These are phyloP conservation scores for Cutaneotrichosporon sp. DNA, from an alignment of 1,284 basidiomycete species.

Conservation along the genomic window DNA sequence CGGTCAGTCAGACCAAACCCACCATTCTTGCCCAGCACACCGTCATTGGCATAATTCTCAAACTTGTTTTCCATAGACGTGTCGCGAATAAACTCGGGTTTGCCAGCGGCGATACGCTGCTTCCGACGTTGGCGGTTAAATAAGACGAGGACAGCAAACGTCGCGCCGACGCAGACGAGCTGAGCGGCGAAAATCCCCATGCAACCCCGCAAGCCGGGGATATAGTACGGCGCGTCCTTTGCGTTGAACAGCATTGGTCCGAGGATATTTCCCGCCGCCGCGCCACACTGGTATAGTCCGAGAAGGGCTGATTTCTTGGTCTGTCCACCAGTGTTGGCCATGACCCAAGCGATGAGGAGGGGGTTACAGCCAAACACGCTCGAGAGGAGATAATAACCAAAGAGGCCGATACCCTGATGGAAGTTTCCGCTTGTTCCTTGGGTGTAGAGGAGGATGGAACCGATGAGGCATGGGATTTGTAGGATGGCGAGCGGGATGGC, in stretches of 20 bases:
- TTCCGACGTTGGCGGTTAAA: constrained; percentile 36
- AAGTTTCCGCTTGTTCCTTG: constrained; percentile 17
- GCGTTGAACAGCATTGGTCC: constrained; percentile 47
- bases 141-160: constrained; percentile 19
- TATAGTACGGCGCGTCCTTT: constrained; percentile 37
- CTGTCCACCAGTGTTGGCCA: constrained; percentile 52
- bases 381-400: constrained; percentile 53
- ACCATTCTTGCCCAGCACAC: constrained; percentile 4
- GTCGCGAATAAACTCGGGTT: constrained; percentile 38
- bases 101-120: constrained; percentile 35
- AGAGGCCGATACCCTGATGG: constrained; percentile 38
- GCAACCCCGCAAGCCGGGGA: constrained; percentile 28
- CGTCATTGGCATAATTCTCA: constrained; percentile 14
- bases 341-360: constrained; percentile 52
- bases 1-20: not conserved
- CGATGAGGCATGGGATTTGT: constrained; percentile 46
- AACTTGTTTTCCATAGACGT: constrained; percentile 36
- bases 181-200: constrained; percentile 18
- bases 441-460: constrained; percentile 42
- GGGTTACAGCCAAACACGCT: constrained; percentile 54
- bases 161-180: constrained; percentile 16
- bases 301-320: constrained; percentile 52
- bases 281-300: constrained; percentile 31
- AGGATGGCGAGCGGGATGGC: constrained; percentile 38
- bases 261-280: constrained; percentile 40